A percentile compares a stretch with the other conserved stretches of the same genome.
Conservation (phyloP, 2,329 filamentous ascomycete genomes). For the Ophiocordyceps camponoti-saundersi region DNA sequence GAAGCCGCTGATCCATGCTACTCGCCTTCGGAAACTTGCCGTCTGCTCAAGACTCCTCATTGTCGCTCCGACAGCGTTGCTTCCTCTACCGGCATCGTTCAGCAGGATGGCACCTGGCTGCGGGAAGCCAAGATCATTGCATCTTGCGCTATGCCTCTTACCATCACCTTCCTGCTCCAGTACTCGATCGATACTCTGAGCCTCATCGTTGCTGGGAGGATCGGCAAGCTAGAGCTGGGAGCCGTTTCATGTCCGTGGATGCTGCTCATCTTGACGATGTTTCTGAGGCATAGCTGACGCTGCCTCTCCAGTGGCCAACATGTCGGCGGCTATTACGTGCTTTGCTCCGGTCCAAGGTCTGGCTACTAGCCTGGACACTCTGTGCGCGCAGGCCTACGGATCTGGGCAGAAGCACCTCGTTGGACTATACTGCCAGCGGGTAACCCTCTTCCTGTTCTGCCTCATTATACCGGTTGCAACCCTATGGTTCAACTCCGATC, state of each 20-base stretch:
- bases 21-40: background rate
- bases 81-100: too few species aligned
- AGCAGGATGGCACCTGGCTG: constrained; percentile 40
- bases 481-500: constrained; percentile 50
- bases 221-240: constrained; percentile 41
- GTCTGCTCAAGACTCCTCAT: background rate
- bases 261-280: accelerated
- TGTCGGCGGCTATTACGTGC: constrained; percentile 64
- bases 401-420: constrained; percentile 76
- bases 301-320: constrained; percentile 26
- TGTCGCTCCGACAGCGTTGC: constrained; percentile 15
- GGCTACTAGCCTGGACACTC: constrained; percentile 72
- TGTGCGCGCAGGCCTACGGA: constrained; percentile 83
- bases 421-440: constrained; percentile 62
- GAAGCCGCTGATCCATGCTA: background rate
- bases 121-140: constrained; percentile 66
- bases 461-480: constrained; percentile 54
- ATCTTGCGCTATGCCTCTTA: constrained; percentile 49
- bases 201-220: constrained; percentile 55
- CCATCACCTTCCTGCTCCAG: constrained; percentile 54
- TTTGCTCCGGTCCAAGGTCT: constrained; percentile 63
- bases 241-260: constrained; percentile 16
- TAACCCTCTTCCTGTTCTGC: constrained; percentile 57
- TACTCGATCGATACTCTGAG: constrained; percentile 63
- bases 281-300: accelerated